Evolutionary conservation across 1,139 yeast genomes (phyloP).

Genomic region (Torulaspora pretoriensis): DNA sequence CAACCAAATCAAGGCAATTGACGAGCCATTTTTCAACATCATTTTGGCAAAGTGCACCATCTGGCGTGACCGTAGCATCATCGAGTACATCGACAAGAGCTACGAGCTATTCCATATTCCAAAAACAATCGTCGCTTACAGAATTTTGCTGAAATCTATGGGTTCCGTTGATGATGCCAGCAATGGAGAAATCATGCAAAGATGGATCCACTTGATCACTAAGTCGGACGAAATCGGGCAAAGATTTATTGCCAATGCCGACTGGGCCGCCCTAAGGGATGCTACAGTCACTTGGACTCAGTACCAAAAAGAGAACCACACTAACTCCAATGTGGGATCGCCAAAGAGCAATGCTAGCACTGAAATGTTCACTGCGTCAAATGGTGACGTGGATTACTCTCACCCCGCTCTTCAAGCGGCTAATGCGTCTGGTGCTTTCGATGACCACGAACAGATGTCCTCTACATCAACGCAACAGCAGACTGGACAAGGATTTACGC

Average conservation of each 20-base stretch:
- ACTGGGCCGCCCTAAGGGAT: conserved; percentile 82
- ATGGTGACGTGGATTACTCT: conserved; percentile 28
- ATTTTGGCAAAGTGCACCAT: conserved; percentile 60
- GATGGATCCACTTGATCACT: conserved; percentile 58
- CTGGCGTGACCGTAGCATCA: conserved; percentile 66
- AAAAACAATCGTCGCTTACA: conserved; percentile 66
- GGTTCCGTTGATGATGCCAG: conserved; percentile 56
- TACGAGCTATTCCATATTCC: conserved; percentile 56
- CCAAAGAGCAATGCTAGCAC: conserved; percentile 15
- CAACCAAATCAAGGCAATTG: conserved; percentile 53
- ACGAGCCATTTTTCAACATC: conserved; percentile 77
- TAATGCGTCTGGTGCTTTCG: conserved; percentile 39
- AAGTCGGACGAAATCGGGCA: conserved; percentile 53
- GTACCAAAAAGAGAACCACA: conserved; percentile 14
- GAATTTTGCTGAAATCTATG: conserved; percentile 72
- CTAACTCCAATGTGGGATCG: conserved; percentile 10
- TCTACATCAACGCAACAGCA: conserved; percentile 5
- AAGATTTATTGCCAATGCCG: conserved; percentile 70
- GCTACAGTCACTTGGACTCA: conserved; percentile 55
- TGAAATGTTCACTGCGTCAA: conserved; percentile 15
- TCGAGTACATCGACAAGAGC: conserved; percentile 59
- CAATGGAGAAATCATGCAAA: conserved; percentile 50
- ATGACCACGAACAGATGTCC: conserved; percentile 24
- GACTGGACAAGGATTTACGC: conserved; percentile 16
- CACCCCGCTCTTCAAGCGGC: conserved; percentile 39